Conservation (phyloP, 441 rosid genomes). For the Metrosideros polymorpha region DNA sequence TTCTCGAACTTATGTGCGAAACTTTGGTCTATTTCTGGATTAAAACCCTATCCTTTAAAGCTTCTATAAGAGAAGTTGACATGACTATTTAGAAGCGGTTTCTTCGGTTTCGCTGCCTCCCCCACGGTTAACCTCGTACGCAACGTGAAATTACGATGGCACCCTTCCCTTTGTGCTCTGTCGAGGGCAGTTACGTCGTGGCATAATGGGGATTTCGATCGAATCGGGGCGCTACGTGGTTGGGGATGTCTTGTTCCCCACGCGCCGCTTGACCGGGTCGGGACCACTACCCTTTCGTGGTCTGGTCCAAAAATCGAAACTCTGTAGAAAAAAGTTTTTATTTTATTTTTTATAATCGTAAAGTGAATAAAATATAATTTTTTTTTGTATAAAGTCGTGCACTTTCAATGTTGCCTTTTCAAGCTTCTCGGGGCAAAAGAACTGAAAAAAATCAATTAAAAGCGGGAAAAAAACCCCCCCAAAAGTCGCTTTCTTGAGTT, state of each 20-base stretch:
- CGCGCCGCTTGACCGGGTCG: neutral
- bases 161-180: neutral
- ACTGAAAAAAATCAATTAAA: neutral
- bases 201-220: neutral
- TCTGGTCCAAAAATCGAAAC: neutral
- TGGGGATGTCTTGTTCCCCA: neutral
- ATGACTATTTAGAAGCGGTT: neutral
- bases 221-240: neutral
- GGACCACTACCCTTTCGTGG: neutral
- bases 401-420: neutral
- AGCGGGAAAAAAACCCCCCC: neutral
- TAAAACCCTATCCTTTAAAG: too few relatives aligned
- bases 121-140: neutral
- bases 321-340: neutral
- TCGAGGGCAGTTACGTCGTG: neutral
- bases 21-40: neutral
- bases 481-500: neutral
- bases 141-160: neutral
- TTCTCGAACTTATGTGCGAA: neutral
- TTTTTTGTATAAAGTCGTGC: neutral
- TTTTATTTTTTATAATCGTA: neutral
- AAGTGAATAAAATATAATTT: neutral
- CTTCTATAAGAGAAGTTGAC: neutral
- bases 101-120: neutral
- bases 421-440: neutral